Percentiles rank a stretch among this genome's conserved stretches.
Evolutionary conservation across 345 rosid species (phyloP).

Genomic region (Chamaenerion angustifolium): DNA sequence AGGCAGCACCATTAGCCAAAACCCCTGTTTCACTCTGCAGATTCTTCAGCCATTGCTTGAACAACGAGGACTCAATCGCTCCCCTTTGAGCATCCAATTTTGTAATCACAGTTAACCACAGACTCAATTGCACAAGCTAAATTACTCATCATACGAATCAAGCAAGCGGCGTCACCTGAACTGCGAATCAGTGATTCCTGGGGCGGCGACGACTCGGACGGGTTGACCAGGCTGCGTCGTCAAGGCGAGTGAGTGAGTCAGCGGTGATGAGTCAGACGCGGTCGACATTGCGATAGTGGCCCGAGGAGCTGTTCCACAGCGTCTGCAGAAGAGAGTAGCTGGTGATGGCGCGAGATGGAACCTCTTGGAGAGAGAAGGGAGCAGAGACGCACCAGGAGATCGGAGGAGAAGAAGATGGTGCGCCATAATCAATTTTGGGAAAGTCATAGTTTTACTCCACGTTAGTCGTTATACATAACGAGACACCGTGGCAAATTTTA

Average conservation of each 20-base stretch:
- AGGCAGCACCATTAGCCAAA: constrained; percentile 41
- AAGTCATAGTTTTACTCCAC: constrained; percentile 11
- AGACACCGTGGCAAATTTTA: no score
- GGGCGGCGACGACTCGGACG: constrained; percentile 41
- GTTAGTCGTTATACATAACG: neutral
- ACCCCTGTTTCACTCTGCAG: constrained; percentile 67
- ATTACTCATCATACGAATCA: neutral
- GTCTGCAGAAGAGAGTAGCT: neutral
- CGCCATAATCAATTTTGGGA: no score
- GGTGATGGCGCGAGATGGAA: neutral
- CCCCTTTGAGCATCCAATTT: constrained; percentile 18
- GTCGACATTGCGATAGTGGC: constrained; percentile 6
- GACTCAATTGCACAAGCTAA: neutral
- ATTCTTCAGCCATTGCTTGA: constrained; percentile 69
- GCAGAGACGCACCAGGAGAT: neutral
- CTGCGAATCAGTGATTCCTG: constrained; percentile 50
- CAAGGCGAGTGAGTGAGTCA: constrained; percentile 8
- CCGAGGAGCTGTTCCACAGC: neutral
- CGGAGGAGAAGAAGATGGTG: neutral
- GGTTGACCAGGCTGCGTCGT: constrained; percentile 39
- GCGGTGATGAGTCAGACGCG: constrained; percentile 2
- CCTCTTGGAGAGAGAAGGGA: neutral
- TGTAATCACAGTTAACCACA: neutral
- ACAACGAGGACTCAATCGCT: constrained; percentile 65
- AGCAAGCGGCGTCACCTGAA: constrained; percentile 33